These are phyloP conservation scores for Apiospora pterosperma DNA, from an alignment of 2,329 filamentous ascomycete genomes.

Conservation along the genomic window DNA sequence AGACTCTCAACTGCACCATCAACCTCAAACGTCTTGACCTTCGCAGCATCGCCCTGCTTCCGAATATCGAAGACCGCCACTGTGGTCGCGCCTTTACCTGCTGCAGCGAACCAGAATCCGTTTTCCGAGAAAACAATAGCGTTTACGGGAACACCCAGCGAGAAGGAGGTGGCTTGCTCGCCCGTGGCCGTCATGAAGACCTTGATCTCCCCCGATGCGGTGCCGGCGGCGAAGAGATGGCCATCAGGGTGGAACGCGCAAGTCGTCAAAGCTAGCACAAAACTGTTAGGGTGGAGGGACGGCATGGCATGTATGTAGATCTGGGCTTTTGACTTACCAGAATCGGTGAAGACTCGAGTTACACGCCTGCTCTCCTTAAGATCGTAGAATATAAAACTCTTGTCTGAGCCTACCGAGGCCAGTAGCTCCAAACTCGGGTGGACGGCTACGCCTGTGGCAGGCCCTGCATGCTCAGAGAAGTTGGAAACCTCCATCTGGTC, in stretches of 20 bases:
- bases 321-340: constrained; percentile 57
- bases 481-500: constrained; percentile 65
- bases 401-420: constrained; percentile 85
- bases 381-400: constrained; percentile 90
- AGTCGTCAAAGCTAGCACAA: constrained; percentile 61
- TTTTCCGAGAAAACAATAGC: constrained; percentile 90
- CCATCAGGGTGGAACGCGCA: constrained; percentile 94
- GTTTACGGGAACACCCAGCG: constrained; percentile 65
- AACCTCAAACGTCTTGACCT: constrained; percentile 81
- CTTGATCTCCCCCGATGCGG: constrained; percentile 75
- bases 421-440: constrained; percentile 82
- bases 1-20: constrained; percentile 75
- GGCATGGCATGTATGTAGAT: neutral
- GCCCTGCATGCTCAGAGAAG: constrained; percentile 78
- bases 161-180: constrained; percentile 72
- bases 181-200: constrained; percentile 85
- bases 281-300: constrained; percentile 18
- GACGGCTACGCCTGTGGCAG: constrained; percentile 71
- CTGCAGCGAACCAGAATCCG: constrained; percentile 89
- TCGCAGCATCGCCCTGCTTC: constrained; percentile 79
- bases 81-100: constrained; percentile 70
- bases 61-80: constrained; percentile 90
- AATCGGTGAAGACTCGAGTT: constrained; percentile 75
- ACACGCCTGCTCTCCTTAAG: constrained; percentile 63
- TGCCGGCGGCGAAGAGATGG: constrained; percentile 85